Percentiles rank a stretch among this genome's conserved stretches.
phyloP scores from a whole-genome alignment of 768 basidiomycete species.

The Exsudoporus frostii region DNA sequence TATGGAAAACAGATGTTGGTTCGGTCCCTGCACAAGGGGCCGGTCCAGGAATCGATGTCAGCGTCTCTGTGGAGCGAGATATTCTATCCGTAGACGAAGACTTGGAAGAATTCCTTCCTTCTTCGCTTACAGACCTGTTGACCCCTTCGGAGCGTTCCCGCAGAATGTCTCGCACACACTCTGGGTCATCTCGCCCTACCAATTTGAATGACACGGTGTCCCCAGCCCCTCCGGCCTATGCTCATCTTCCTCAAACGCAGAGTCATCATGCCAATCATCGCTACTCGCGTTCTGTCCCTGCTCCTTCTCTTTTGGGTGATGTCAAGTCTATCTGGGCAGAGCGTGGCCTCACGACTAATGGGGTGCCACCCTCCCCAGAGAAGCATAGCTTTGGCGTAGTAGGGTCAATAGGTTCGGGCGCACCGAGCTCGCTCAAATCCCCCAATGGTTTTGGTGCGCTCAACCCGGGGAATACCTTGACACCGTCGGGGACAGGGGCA shows the following conservation, averaged over 20 bases:
- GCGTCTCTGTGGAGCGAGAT: constrained; percentile 44
- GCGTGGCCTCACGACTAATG: constrained; percentile 32
- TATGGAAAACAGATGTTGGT: constrained; percentile 30
- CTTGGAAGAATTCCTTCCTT: constrained; percentile 85
- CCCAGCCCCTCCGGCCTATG: constrained; percentile 8
- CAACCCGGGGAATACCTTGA: constrained; percentile 9
- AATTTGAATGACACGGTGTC: constrained; percentile 22
- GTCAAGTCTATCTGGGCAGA: constrained; percentile 83
- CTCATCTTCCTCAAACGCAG: constrained; percentile 18
- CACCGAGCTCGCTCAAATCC: constrained; percentile 55
- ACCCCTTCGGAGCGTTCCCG: constrained; percentile 85
- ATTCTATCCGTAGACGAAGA: constrained; percentile 52
- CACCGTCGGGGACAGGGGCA: constrained; percentile 16
- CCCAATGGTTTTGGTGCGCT: constrained; percentile 35
- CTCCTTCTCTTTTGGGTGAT: constrained; percentile 70
- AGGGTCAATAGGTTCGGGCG: constrained; percentile 33
- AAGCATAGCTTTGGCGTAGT: constrained; percentile 23
- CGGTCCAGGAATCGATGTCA: constrained; percentile 15
- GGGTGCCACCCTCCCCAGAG: constrained; percentile 39
- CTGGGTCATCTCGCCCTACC: constrained; percentile 33
- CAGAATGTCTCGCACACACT: constrained; percentile 74
- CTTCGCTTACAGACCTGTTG: constrained; percentile 82
- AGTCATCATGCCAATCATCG: constrained; percentile 45
- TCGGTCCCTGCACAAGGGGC: constrained; percentile 20
- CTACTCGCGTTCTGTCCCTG: constrained; percentile 82